phyloP scores from a whole-genome alignment of 2,329 filamentous ascomycete genomes.

The Anthostomella pinea region DNA sequence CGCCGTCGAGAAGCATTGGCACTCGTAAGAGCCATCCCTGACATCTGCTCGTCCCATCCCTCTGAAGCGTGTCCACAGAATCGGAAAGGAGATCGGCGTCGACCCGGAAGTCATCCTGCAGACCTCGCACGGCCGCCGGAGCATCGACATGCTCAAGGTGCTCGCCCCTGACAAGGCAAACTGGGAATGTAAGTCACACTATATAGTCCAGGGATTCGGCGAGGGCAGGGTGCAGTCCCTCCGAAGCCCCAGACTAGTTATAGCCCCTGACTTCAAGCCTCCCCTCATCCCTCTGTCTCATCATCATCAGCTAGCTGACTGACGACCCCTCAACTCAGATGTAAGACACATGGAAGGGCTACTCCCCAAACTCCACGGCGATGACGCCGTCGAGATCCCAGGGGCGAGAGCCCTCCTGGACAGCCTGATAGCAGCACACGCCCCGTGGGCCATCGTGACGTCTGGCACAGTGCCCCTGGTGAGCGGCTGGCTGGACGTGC shows the following conservation, averaged over 20 bases:
- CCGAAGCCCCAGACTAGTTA: constrained; percentile 1
- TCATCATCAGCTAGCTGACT: constrained; percentile 10
- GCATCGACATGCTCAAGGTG: constrained; percentile 79
- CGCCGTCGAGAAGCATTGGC: constrained; percentile 77
- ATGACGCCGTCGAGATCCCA: constrained; percentile 80
- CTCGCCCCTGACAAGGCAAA: constrained; percentile 83
- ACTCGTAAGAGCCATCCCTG: constrained; percentile 47
- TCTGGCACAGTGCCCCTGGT: constrained; percentile 69
- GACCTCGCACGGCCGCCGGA: constrained; percentile 86
- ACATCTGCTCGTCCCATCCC: not conserved
- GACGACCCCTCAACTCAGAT: constrained; percentile 49
- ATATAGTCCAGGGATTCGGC: not conserved
- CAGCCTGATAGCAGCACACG: constrained; percentile 57
- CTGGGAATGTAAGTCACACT: constrained; percentile 73
- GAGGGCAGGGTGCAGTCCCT: not conserved
- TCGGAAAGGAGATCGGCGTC: constrained; percentile 79
- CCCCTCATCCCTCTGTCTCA: constrained; percentile 8
- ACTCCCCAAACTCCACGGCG: constrained; percentile 73
- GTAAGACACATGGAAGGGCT: constrained; percentile 73
- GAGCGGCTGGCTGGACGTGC: constrained; percentile 67
- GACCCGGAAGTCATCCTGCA: constrained; percentile 80
- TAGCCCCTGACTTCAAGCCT: constrained; percentile 5
- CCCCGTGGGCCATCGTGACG: constrained; percentile 84
- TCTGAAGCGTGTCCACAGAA: constrained; percentile 41
- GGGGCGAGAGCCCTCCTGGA: constrained; percentile 72